A percentile compares a stretch with the other conserved stretches of the same genome.
Evolutionary conservation across 139 green algal species (phyloP).

Genomic region (Chlamydomonas sp.): DNA sequence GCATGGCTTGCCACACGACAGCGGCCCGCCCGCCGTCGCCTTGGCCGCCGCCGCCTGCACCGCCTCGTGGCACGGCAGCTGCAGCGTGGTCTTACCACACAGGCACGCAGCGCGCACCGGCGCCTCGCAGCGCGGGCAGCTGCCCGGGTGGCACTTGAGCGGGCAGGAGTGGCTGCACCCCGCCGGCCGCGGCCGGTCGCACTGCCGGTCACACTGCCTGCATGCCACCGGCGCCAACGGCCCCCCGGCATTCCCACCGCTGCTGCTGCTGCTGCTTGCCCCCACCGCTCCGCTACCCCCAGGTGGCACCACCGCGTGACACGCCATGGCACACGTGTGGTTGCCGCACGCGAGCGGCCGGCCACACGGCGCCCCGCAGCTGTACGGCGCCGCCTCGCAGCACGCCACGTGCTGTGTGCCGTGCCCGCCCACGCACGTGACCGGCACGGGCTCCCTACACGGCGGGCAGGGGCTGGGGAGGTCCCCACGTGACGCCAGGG

Average conservation of each 20-base stretch:
- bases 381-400: slow-evolving; percentile 45
- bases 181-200: slow-evolving; percentile 30
- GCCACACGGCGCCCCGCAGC: slow-evolving; percentile 56
- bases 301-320: slow-evolving; percentile 53
- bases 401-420: slow-evolving; percentile 44
- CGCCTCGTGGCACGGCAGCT: slow-evolving; percentile 61
- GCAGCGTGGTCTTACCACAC: slow-evolving; percentile 73
- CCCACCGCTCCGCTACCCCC: neutral
- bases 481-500: slow-evolving; percentile 15
- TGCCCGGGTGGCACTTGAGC: slow-evolving; percentile 62
- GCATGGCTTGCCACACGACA: slow-evolving; percentile 75
- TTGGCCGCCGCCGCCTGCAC: neutral
- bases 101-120: slow-evolving; percentile 51
- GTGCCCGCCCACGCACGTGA: slow-evolving; percentile 69
- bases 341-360: slow-evolving; percentile 68
- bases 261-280: neutral
- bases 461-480: slow-evolving; percentile 58
- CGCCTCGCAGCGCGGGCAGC: slow-evolving; percentile 52
- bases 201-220: slow-evolving; percentile 58
- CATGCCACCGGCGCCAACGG: slow-evolving; percentile 33
- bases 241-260: neutral
- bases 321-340: slow-evolving; percentile 70
- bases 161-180: slow-evolving; percentile 73
- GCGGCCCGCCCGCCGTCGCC: neutral
- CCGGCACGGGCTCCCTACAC: slow-evolving; percentile 56